phyloP scores from a whole-genome alignment of 2,329 filamentous ascomycete genomes.

The Rutstroemia sydowiana region DNA sequence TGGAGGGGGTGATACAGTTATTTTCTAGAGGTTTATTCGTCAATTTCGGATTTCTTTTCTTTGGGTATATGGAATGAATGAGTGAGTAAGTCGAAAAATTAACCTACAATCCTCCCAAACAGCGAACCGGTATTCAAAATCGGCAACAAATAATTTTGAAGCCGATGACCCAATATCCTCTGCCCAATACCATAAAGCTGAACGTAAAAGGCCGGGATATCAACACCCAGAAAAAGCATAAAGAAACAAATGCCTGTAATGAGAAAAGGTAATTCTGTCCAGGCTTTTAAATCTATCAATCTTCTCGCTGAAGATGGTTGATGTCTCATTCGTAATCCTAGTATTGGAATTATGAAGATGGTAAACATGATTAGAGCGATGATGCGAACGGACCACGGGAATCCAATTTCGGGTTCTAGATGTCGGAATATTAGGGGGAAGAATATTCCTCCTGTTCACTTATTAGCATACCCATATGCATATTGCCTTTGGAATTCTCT shows the following conservation, averaged over 20 bases:
- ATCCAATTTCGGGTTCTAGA: neutral
- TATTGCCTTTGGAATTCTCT: neutral
- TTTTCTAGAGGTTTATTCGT: too few relatives aligned
- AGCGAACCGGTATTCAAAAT: conserved; percentile 13
- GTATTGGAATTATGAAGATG: neutral
- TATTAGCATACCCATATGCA: too few relatives aligned
- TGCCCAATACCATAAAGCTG: neutral
- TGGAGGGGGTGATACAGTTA: too few relatives aligned
- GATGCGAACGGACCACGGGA: neutral
- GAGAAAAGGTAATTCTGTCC: conserved; percentile 1
- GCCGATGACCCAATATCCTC: neutral
- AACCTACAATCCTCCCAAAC: conserved; percentile 14
- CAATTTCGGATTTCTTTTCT: too few relatives aligned
- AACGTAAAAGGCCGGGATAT: conserved; percentile 5
- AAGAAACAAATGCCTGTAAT: neutral
- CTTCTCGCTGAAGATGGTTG: neutral
- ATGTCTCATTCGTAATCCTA: neutral
- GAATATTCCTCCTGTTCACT: conserved; percentile 37
- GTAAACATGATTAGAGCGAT: neutral
- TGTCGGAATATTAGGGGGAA: conserved; percentile 42
- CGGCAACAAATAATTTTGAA: conserved; percentile 10
- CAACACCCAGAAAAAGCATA: neutral
- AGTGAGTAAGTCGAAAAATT: too few relatives aligned
- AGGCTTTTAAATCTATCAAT: neutral
- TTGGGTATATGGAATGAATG: too few relatives aligned